A percentile compares a stretch with the other conserved stretches of the same genome.
These are phyloP conservation scores for Rosellinia necatrix DNA, from an alignment of 2,329 filamentous ascomycete genomes.

Conservation along the genomic window DNA sequence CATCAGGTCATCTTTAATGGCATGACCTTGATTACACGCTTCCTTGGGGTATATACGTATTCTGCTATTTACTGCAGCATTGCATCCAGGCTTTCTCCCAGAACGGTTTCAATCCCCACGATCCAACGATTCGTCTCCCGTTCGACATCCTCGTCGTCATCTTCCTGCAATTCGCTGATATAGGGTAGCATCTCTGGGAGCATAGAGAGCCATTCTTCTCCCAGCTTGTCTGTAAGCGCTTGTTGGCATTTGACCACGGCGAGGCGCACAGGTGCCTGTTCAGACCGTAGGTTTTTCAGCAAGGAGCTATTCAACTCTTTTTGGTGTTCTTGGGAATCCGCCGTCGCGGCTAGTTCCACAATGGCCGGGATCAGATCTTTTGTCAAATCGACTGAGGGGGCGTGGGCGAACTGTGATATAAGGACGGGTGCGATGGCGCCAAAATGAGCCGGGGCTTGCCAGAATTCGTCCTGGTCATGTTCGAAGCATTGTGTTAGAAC, in stretches of 20 bases:
- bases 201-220: slow-evolving; percentile 91
- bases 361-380: slow-evolving; percentile 72
- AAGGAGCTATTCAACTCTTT: slow-evolving; percentile 83
- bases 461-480: slow-evolving; percentile 94
- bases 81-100: slow-evolving; percentile 87
- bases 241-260: slow-evolving; percentile 84
- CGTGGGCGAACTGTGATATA: slow-evolving; percentile 66
- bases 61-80: slow-evolving; percentile 74
- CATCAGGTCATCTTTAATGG: not conserved
- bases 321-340: slow-evolving; percentile 86
- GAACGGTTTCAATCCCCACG: slow-evolving; percentile 80
- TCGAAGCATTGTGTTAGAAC: slow-evolving; percentile 78
- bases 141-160: slow-evolving; percentile 94
- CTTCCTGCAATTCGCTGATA: slow-evolving; percentile 93
- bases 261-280: slow-evolving; percentile 72
- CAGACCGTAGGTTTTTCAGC: slow-evolving; percentile 77
- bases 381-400: slow-evolving; percentile 46
- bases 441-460: slow-evolving; percentile 91
- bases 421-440: slow-evolving; percentile 71
- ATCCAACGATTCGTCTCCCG: slow-evolving; percentile 90
- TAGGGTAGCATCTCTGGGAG: slow-evolving; percentile 95
- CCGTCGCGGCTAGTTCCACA: slow-evolving; percentile 77
- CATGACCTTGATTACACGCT: not conserved
- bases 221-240: slow-evolving; percentile 75
- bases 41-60: not conserved